Base-by-base conservation (phyloP, 2,329 filamentous ascomycete genomes). In the Monilinia aucupariae region DNA sequence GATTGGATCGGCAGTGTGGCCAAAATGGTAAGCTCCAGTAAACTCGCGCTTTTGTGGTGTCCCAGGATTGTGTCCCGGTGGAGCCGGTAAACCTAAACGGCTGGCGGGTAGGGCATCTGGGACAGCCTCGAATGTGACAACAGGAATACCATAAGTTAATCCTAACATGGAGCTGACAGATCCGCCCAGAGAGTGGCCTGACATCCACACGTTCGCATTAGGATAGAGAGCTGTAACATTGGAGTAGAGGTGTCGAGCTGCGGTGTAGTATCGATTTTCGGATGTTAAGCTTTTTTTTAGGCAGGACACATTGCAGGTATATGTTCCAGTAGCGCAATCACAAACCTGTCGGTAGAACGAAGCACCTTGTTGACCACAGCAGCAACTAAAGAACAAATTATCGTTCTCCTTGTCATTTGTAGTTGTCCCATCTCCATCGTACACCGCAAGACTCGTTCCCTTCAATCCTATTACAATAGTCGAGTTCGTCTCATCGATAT, bases 321-420 rank as follows among this genome's bases (percentile, higher is more conserved):
- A 97, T 0, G 92, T 91, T 13, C 86, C 85, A 1, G 89, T 90
- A 66, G 92, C 91, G 74, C 94, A 99, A 74, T 96, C 89, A 76
- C 94, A 99, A 62, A 96, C 92, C 74, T 96, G 89, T 65, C 90
- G 87, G 88, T 92, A 97, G 20, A 92, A 85, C 78, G 87, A 92
- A 67, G 92, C 91, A 0, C 92, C 92, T 70, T 96, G 92, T 76
- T 97, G 92, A 4, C 86, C 94, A 76, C 94, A 99, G 76, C 94
- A 99, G 78, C 94, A 99, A 73, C 92, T 96, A 78, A 97, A 97
- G 76, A 96, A 96, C 12, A 99, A 81, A 74, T 99, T 99, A 76
- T 99, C 94, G 74, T 97, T 99, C 72, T 92, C 81, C 78, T 99
- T 99, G 78, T 99, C 94, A 69, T 96, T 96, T 32, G 92, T 96